Conservation (phyloP, 306 rosid genomes). For the Acacia acuminata region DNA sequence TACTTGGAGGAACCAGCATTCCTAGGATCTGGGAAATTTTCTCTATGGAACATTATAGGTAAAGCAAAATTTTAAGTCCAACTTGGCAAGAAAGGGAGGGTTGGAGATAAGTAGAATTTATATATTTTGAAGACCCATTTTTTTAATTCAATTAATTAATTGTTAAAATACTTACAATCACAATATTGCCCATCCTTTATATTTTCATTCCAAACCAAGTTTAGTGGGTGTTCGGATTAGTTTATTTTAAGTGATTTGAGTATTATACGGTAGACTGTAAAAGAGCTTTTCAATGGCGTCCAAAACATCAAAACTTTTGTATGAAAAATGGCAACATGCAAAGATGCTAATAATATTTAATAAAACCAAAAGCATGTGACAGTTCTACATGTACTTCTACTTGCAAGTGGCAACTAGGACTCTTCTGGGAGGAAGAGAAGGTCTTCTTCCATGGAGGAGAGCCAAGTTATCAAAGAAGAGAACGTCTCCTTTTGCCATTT, state of each 20-base stretch:
- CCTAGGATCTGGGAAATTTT: background rate
- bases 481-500: conserved; percentile 86
- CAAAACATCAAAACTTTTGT: background rate
- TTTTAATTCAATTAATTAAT: background rate
- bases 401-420: conserved; percentile 72
- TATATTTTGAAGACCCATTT: too few species aligned
- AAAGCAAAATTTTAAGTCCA: background rate
- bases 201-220: background rate
- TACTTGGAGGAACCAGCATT: background rate
- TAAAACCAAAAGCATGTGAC: background rate
- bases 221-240: background rate
- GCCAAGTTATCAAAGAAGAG: conserved; percentile 82
- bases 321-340: background rate
- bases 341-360: background rate
- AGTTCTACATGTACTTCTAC: background rate
- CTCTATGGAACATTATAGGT: background rate
- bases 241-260: too few species aligned
- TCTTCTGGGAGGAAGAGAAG: conserved; percentile 85
- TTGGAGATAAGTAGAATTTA: too few species aligned
- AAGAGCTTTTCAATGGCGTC: too few species aligned
- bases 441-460: conserved; percentile 89
- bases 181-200: background rate
- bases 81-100: too few species aligned
- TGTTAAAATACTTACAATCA: background rate
- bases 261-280: too few species aligned